Conservation (phyloP, 2,329 filamentous ascomycete genomes). For the Fusarium praegraminearum region DNA sequence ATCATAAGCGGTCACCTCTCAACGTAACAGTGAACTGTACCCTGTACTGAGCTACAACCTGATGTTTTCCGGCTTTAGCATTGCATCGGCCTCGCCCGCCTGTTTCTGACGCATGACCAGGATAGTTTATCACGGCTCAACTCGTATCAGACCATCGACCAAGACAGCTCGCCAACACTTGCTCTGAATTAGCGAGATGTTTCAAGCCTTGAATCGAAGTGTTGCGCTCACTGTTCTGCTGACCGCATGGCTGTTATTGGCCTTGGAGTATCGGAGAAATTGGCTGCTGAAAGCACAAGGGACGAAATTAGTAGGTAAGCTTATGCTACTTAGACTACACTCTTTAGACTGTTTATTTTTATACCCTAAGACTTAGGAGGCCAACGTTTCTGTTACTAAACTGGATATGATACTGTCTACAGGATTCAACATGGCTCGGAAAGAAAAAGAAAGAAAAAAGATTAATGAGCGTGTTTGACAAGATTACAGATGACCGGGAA, state of each 20-base stretch:
- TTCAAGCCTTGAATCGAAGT: background rate
- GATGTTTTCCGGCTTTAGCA: constrained; percentile 32
- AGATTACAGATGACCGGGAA: constrained; percentile 13
- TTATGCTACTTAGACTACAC: too few relatives aligned
- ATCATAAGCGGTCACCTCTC: constrained; percentile 25
- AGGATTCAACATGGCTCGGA: background rate
- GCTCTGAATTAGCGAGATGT: background rate
- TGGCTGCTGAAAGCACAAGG: too few relatives aligned
- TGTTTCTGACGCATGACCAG: constrained; percentile 38
- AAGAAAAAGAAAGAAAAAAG: constrained; percentile 2
- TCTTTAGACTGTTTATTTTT: too few relatives aligned
- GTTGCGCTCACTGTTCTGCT: background rate
- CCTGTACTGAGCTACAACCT: constrained; percentile 39
- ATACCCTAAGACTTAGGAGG: too few relatives aligned
- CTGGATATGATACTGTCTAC: background rate
- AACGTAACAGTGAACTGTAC: constrained; percentile 34
- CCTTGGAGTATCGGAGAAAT: too few relatives aligned
- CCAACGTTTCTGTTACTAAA: too few relatives aligned
- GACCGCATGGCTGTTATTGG: background rate
- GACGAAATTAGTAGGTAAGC: too few relatives aligned
- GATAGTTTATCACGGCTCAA: constrained; percentile 38
- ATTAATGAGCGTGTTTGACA: background rate
- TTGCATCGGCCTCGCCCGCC: constrained; percentile 34
- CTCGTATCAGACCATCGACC: constrained; percentile 45
- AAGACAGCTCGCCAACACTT: constrained; percentile 16